These are phyloP conservation scores for Rhytidiadelphus loreus DNA, from an alignment of 225 moss, liverwort and hornwort genomes.

Conservation along the genomic window DNA sequence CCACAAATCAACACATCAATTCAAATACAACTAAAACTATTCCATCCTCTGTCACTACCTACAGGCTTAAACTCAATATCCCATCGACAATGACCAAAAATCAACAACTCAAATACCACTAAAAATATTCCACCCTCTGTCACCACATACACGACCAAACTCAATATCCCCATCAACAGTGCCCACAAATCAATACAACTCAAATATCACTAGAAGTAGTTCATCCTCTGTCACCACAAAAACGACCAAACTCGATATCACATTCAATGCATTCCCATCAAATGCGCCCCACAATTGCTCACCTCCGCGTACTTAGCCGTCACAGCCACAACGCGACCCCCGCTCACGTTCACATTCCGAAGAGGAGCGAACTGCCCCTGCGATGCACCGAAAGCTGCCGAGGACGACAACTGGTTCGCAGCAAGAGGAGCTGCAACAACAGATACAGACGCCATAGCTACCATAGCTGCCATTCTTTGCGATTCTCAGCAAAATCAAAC, in stretches of 20 bases:
- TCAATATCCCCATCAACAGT: not conserved
- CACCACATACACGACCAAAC: not conserved
- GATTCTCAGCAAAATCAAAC: not conserved
- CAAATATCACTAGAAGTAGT: not conserved
- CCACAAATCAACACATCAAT: not conserved
- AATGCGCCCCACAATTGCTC: not conserved
- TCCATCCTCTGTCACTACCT: not conserved
- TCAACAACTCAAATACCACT: not conserved
- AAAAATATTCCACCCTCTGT: not conserved
- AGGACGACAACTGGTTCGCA: slow-evolving; percentile 1
- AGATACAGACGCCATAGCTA: not conserved
- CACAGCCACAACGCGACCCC: slow-evolving; percentile 1
- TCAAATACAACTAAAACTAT: not conserved
- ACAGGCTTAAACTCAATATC: not conserved
- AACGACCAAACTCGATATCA: not conserved
- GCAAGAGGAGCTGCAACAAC: slow-evolving; percentile 3
- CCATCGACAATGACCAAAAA: not conserved
- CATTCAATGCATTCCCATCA: not conserved
- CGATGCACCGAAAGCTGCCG: slow-evolving; percentile 7
- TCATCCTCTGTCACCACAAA: not conserved
- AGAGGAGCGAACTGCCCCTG: slow-evolving; percentile 23
- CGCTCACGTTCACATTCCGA: not conserved
- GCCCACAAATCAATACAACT: not conserved
- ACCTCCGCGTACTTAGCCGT: slow-evolving; percentile 14
- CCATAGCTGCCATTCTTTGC: slow-evolving; percentile 4